These are phyloP conservation scores for Sphagnum fallax DNA, from an alignment of 228 moss, liverwort and hornwort species.

Conservation along the genomic window DNA sequence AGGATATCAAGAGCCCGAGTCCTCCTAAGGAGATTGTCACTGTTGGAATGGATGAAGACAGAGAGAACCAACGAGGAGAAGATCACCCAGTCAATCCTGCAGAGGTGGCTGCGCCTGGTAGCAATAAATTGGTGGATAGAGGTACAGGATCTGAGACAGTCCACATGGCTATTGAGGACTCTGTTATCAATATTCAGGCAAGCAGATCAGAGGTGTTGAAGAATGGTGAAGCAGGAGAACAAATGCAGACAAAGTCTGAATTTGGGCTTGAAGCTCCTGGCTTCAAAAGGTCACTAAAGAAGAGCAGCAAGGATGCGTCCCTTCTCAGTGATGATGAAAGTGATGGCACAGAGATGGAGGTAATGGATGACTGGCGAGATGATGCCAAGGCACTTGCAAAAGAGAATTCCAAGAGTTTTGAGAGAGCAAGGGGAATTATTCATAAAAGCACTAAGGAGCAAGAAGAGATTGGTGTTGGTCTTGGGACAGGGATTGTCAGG, in stretches of 20 bases:
- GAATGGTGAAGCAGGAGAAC: slow-evolving; percentile 1
- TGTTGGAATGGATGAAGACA: slow-evolving; percentile 4
- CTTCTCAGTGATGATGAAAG: slow-evolving; percentile 22
- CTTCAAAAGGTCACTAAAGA: slow-evolving; percentile 50
- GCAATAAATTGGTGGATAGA: slow-evolving; percentile 9
- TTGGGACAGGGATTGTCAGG: slow-evolving; percentile 3
- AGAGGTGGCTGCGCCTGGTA: background rate
- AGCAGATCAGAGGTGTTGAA: slow-evolving; percentile 20
- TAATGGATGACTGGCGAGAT: slow-evolving; percentile 87
- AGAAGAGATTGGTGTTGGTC: slow-evolving; percentile 22
- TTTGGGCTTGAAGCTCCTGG: slow-evolving; percentile 25
- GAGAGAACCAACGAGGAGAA: background rate
- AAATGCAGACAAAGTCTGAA: slow-evolving; percentile 10
- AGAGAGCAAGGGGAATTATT: slow-evolving; percentile 32
- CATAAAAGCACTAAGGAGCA: slow-evolving; percentile 38
- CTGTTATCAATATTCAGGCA: slow-evolving; percentile 27
- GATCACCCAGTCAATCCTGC: background rate
- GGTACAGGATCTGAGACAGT: slow-evolving; percentile 11
- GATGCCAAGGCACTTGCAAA: slow-evolving; percentile 57
- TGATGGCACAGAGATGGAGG: slow-evolving; percentile 59
- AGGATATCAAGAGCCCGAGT: slow-evolving; percentile 17
- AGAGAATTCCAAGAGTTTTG: slow-evolving; percentile 54
- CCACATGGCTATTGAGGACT: slow-evolving; percentile 20
- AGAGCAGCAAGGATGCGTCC: slow-evolving; percentile 42
- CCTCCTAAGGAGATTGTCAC: slow-evolving; percentile 10